phyloP scores from a whole-genome alignment of 2,329 filamentous ascomycete genomes.

The Podosphaera fusca region DNA sequence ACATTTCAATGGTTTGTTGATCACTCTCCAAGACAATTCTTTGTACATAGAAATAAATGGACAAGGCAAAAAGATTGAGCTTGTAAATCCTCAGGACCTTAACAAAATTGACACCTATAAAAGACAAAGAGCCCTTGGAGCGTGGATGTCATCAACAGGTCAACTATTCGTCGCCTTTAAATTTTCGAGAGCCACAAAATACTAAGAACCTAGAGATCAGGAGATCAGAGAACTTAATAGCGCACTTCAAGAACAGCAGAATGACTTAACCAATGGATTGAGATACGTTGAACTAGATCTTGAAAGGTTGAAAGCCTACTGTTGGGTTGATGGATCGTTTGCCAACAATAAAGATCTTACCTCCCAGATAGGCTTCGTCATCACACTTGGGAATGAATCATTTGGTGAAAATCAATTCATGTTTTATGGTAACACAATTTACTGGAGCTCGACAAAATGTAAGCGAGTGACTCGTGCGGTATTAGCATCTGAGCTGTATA shows the following conservation, averaged over 20 bases:
- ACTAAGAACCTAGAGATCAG: no score
- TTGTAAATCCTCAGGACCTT: not conserved
- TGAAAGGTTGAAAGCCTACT: no score
- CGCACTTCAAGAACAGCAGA: no score
- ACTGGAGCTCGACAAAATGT: not conserved
- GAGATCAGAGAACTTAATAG: no score
- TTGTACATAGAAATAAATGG: not conserved
- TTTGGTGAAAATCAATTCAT: not conserved
- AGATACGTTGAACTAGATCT: no score
- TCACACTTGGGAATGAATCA: not conserved
- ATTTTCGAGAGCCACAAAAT: no score
- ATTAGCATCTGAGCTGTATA: not conserved
- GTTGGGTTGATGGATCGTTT: no score
- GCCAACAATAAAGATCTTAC: no score
- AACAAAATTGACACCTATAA: not conserved
- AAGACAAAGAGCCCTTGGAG: no score
- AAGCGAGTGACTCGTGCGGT: not conserved
- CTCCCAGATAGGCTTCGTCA: not conserved
- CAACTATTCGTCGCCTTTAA: no score
- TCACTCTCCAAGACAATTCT: not conserved
- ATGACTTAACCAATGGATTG: no score
- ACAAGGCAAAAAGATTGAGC: not conserved
- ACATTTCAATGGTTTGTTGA: not conserved
- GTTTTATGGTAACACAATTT: not conserved
- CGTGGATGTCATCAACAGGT: no score